phyloP scores from a whole-genome alignment of 1,139 yeast genomes.

The Kodamaea alishanica region DNA sequence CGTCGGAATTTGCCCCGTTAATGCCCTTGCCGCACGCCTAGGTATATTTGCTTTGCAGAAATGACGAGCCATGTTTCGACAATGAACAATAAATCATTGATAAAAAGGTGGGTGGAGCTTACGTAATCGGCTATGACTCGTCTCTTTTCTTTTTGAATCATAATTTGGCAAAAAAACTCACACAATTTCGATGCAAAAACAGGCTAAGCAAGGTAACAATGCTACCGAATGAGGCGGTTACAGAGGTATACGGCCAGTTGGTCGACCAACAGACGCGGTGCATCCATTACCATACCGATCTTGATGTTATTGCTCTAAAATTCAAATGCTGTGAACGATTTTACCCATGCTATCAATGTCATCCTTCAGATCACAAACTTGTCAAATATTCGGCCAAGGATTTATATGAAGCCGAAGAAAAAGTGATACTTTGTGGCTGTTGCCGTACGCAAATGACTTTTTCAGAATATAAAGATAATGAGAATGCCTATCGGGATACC shows the following conservation, averaged over 20 bases:
- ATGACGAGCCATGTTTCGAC: too few relatives aligned
- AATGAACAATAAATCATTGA: too few relatives aligned
- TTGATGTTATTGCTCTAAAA: constrained; percentile 43
- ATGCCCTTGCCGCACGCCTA: too few relatives aligned
- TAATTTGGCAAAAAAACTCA: too few relatives aligned
- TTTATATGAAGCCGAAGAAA: constrained; percentile 7
- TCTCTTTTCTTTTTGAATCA: too few relatives aligned
- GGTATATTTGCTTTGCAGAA: too few relatives aligned
- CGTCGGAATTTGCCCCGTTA: too few relatives aligned
- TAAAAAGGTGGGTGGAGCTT: too few relatives aligned
- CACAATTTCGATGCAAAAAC: too few relatives aligned
- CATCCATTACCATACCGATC: constrained; percentile 30
- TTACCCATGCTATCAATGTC: constrained; percentile 44
- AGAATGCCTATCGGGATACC: background rate
- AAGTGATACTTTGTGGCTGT: constrained; percentile 37
- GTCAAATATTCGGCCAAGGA: constrained; percentile 1
- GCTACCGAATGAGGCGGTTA: too few relatives aligned
- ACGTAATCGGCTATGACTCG: too few relatives aligned
- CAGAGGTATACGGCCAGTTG: constrained; percentile 16
- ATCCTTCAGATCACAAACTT: constrained; percentile 14
- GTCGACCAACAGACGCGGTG: constrained; percentile 39
- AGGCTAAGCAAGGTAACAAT: too few relatives aligned
- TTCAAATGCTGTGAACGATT: constrained; percentile 37
- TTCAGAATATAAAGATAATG: constrained; percentile 20
- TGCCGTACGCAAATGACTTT: constrained; percentile 32